These are phyloP conservation scores for Candida piceae DNA, from an alignment of 805 yeast species.

Conservation along the genomic window DNA sequence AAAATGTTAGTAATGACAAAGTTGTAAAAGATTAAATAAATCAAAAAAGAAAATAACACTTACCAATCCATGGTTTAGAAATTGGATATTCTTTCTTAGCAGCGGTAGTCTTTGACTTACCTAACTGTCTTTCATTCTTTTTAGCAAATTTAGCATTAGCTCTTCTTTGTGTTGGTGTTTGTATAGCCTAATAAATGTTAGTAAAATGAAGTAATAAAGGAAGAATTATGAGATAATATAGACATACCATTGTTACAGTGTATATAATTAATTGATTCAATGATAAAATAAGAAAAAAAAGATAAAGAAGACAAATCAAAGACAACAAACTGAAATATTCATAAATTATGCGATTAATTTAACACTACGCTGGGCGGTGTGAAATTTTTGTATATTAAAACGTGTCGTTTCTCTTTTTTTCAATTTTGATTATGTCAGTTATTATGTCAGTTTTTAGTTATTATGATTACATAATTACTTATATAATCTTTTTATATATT, in stretches of 20 bases:
- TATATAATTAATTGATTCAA: too few relatives aligned
- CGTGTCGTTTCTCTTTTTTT: too few relatives aligned
- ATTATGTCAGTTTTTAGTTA: too few relatives aligned
- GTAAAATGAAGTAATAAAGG: neutral
- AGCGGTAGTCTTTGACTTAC: conserved; percentile 52
- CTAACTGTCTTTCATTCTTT: conserved; percentile 66
- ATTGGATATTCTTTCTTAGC: conserved; percentile 44
- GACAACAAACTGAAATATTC: too few relatives aligned
- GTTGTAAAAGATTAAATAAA: conserved; percentile 1
- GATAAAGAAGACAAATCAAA: too few relatives aligned
- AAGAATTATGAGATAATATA: too few relatives aligned
- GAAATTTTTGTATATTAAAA: too few relatives aligned
- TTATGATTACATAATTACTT: too few relatives aligned
- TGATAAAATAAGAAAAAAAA: too few relatives aligned
- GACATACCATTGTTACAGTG: neutral
- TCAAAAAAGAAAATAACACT: conserved; percentile 20
- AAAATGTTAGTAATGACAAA: conserved; percentile 1
- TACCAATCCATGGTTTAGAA: conserved; percentile 62
- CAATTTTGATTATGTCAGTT: neutral
- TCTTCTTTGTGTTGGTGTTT: conserved; percentile 80
- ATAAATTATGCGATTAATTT: too few relatives aligned
- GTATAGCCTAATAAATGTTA: conserved; percentile 45
- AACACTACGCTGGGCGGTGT: too few relatives aligned
- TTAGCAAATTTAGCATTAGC: conserved; percentile 85
- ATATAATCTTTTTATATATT: too few relatives aligned